These are phyloP conservation scores for Mycena vulgaris DNA, from an alignment of 768 basidiomycete genomes.

Conservation along the genomic window DNA sequence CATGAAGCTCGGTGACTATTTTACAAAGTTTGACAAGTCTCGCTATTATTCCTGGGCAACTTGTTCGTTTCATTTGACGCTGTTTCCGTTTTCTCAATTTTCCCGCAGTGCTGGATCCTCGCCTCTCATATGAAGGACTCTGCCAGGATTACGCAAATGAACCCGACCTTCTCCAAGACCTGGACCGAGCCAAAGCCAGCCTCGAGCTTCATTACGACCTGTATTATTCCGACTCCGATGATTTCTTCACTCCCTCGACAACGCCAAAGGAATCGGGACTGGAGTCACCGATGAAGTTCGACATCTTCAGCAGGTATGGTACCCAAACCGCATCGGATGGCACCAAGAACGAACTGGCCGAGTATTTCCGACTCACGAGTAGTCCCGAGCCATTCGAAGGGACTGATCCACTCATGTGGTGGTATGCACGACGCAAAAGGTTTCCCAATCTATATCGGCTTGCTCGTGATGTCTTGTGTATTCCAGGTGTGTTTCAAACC, in stretches of 20 bases:
- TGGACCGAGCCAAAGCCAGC: not conserved
- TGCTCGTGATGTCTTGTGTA: too few relatives aligned
- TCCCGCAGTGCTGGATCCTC: constrained; percentile 5
- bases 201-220: not conserved
- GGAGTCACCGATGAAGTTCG: not conserved
- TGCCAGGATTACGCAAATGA: not conserved
- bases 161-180: not conserved
- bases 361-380: constrained; percentile 30
- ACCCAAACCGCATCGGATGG: not conserved
- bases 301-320: not conserved
- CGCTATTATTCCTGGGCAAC: constrained; percentile 19
- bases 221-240: not conserved
- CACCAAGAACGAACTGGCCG: constrained; percentile 31
- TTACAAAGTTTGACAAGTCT: constrained; percentile 18
- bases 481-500: too few relatives aligned
- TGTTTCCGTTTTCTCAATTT: not conserved
- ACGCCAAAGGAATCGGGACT: not conserved
- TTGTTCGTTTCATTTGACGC: not conserved
- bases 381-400: not conserved
- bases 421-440: not conserved
- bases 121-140: constrained; percentile 5
- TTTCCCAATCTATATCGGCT: not conserved
- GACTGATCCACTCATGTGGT: not conserved
- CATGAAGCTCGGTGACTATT: constrained; percentile 15
- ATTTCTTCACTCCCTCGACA: not conserved